Evolutionary conservation across 352 stramenopile genomes (phyloP), one percentile per base, ranked within the genome.

Genomic region (Globisporangium iwayamae): DNA sequence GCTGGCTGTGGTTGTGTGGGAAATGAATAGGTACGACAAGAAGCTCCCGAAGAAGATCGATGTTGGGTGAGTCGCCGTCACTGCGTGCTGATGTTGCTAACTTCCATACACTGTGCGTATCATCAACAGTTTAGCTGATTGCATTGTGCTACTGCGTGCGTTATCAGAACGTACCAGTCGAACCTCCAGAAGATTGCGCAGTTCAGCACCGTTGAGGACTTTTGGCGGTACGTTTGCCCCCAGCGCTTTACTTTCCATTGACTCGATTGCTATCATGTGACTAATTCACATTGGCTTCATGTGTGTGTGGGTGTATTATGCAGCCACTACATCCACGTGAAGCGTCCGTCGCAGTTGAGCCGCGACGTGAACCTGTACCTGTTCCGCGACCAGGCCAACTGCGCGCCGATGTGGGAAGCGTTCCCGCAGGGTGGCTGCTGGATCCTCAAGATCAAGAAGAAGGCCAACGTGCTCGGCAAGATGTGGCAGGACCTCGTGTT

Each of bases 401-500:
- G 87, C 66, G 81, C 86, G 25, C 90, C 89, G 3, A 96, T 96
- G 87, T 97, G 89, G 89, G 89, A 97, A 71, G 86, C 83, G 16
- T 97, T 96, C 77, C 92, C 92, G 18, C 89, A 97, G 68, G 92
- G 92, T 59, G 92, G 92, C 53, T 97, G 92, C 81, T 98, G 92
- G 92, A 98, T 98, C 73, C 79, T 98, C 66, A 97, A 97, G 77
- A 96, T 98, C 72, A 96, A 97, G 75, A 97, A 97, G 79, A 96
- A 95, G 74, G 85, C 85, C 68, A 96, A 95, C 60, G 90, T 98
- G 61, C 78, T 98, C 11, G 90, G 92, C 53, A 98, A 98, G 75
- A 96, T 98, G 87, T 98, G 92, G 92, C 91, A 98, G 73, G 92
- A 98, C 70, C 79, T 98, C 48, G 90, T 94, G 43, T 94, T 98